A percentile compares a stretch with the other conserved stretches of the same genome.
phyloP scores from a whole-genome alignment of 208 protist species.

The Blastocrithidia nonstop region DNA sequence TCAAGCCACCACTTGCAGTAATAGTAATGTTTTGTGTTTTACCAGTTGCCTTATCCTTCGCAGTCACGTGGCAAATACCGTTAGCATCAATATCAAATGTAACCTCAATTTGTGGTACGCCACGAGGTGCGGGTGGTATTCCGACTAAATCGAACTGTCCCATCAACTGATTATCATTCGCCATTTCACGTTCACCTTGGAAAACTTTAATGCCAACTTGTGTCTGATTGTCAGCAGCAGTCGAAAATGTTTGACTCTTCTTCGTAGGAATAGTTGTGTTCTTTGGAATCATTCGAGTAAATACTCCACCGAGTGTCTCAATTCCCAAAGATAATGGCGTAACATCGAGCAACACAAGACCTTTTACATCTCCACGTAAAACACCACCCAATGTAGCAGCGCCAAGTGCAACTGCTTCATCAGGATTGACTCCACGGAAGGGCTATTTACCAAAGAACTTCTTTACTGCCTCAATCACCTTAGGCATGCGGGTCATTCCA shows the following conservation, averaged over 20 bases:
- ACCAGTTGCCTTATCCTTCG: constrained; percentile 94
- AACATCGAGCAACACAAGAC: constrained; percentile 96
- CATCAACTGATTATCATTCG: constrained; percentile 94
- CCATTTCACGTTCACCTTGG: constrained; percentile 94
- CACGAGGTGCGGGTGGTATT: constrained; percentile 85
- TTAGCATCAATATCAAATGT: constrained; percentile 99
- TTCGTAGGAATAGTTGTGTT: constrained; percentile 98
- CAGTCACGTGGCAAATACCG: constrained; percentile 96
- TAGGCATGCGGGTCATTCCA: constrained; percentile 97
- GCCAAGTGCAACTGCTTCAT: constrained; percentile 99
- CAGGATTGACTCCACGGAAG: constrained; percentile 97
- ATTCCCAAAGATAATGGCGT: constrained; percentile 98
- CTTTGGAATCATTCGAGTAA: constrained; percentile 94
- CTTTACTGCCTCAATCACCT: constrained; percentile 78
- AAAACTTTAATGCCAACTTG: constrained; percentile 86
- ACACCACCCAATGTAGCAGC: constrained; percentile 97
- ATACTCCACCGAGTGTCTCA: constrained; percentile 94
- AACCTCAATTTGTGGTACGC: constrained; percentile 85
- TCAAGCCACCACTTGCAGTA: constrained; percentile 58
- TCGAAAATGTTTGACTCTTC: constrained; percentile 90
- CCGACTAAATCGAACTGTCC: constrained; percentile 90
- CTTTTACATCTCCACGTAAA: constrained; percentile 82
- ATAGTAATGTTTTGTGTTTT: constrained; percentile 94
- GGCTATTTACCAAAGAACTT: constrained; percentile 90
- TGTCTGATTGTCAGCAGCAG: constrained; percentile 71